These are phyloP conservation scores for Sparassis latifolia DNA, from an alignment of 1,284 basidiomycete species.

Conservation along the genomic window DNA sequence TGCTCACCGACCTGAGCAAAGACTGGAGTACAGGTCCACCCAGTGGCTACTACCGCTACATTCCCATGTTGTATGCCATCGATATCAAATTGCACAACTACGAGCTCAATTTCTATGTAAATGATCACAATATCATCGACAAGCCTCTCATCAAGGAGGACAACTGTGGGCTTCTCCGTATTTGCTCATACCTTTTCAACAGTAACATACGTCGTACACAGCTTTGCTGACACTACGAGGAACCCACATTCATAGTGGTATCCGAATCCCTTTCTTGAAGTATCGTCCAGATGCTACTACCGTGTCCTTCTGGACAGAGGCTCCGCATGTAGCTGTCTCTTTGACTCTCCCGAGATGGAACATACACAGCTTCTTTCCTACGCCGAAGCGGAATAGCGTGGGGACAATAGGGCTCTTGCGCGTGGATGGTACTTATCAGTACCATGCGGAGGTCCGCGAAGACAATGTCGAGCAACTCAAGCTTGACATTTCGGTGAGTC, in stretches of 20 bases:
- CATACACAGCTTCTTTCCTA: conserved; percentile 70
- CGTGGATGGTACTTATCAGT: conserved; percentile 71
- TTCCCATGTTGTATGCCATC: conserved; percentile 75
- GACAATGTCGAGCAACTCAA: conserved; percentile 77
- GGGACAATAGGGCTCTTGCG: conserved; percentile 53
- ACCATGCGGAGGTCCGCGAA: conserved; percentile 57
- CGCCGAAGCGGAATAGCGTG: conserved; percentile 48
- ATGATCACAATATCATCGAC: conserved; percentile 95
- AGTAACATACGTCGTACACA: conserved; percentile 22
- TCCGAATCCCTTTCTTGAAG: conserved; percentile 60
- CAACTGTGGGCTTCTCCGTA: conserved; percentile 52
- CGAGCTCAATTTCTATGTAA: conserved; percentile 77
- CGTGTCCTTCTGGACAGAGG: conserved; percentile 62
- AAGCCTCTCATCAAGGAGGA: conserved; percentile 72
- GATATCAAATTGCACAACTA: conserved; percentile 71
- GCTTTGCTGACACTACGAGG: conserved; percentile 72
- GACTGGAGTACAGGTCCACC: conserved; percentile 85
- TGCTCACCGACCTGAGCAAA: conserved; percentile 82
- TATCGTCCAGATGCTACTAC: conserved; percentile 70
- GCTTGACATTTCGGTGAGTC: conserved; percentile 58
- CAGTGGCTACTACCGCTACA: conserved; percentile 72
- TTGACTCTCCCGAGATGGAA: conserved; percentile 85
- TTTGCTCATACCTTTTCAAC: background rate
- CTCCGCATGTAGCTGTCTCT: conserved; percentile 49
- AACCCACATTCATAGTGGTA: conserved; percentile 41